phyloP scores from a whole-genome alignment of 1,139 yeast species.

The Yarrowia galli region DNA sequence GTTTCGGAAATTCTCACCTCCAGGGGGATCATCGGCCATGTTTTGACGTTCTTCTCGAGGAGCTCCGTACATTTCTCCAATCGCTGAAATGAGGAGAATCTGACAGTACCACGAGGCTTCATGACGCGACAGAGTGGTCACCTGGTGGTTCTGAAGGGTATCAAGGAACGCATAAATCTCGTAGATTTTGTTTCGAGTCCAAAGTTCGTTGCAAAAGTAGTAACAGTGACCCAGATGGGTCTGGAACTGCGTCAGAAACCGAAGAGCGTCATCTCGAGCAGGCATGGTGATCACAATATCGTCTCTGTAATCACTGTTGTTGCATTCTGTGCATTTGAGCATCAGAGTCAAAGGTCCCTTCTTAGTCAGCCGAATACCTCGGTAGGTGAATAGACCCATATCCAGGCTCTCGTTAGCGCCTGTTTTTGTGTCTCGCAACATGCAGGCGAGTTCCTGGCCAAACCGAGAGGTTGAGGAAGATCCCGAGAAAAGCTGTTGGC shows the following conservation, averaged over 20 bases:
- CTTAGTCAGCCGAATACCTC: slow-evolving; percentile 16
- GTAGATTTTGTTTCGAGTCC: slow-evolving; percentile 16
- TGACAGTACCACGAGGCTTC: slow-evolving; percentile 72
- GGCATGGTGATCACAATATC: slow-evolving; percentile 61
- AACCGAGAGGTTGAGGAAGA: slow-evolving; percentile 39
- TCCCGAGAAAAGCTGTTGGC: slow-evolving; percentile 26
- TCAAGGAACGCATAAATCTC: slow-evolving; percentile 17
- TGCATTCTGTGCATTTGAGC: slow-evolving; percentile 17
- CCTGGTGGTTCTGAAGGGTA: neutral
- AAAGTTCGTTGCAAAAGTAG: slow-evolving; percentile 83
- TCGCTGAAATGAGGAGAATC: slow-evolving; percentile 73
- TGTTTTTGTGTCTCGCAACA: slow-evolving; percentile 4
- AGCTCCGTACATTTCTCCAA: slow-evolving; percentile 75
- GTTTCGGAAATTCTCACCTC: slow-evolving; percentile 42
- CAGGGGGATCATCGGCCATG: slow-evolving; percentile 42
- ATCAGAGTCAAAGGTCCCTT: neutral
- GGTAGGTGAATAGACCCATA: slow-evolving; percentile 16
- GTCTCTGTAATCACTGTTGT: neutral
- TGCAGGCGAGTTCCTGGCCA: slow-evolving; percentile 44
- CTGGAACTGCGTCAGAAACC: slow-evolving; percentile 75
- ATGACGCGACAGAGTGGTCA: slow-evolving; percentile 39
- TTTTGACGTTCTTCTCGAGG: slow-evolving; percentile 12
- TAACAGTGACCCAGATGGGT: slow-evolving; percentile 85
- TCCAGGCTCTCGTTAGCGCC: slow-evolving; percentile 16
- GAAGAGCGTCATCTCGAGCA: slow-evolving; percentile 76